Base-by-base conservation (phyloP, 2,329 filamentous ascomycete genomes). In the Neospermospora avenae region DNA sequence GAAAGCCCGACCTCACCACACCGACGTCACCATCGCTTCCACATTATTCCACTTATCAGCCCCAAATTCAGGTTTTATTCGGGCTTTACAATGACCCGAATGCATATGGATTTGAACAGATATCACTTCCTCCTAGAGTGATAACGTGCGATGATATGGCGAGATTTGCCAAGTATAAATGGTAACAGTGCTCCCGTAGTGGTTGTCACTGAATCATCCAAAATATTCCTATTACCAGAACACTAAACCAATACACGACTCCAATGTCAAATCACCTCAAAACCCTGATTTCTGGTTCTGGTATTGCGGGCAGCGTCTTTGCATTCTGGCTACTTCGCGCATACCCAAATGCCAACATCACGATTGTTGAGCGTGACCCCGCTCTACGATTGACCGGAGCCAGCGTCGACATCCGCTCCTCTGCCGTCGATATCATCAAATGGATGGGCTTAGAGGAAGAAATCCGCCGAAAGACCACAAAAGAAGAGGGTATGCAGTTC, bases 391-490 rank as follows among this genome's bases (percentile, higher is more conserved):
- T 75, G 1, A 74, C 74, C 0, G 83, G 83, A 0, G 77, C 79
- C 3, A 81, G 84, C 49, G 70, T 86, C 28, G 84, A 86, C 66
- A 72, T 86, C 2, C 78, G 81, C 4, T 78, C 75, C 11, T 75
- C 77, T 18, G 82, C 78, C 0, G 75, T 84, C 48, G 74, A 81
- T 18, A 76, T 81, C 8, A 69, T 83, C 14, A 77, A 74, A 58
- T 75, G 76, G 3, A 82, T 84, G 81, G 81, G 80, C 0, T 69
- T 85, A 3, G 71, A 80, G 28, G 66, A 77, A 5, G 72, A 69
- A 0, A 74, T 84, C 34, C 75, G 76, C 7, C 64, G 68, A 22
- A 75, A 74, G 18, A 67, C 69, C 0, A 78, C 76, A 0, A 73
- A 76, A 0, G 81, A 84, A 68, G 68, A 76, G 44, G 82, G 81